phyloP scores from a whole-genome alignment of 1,139 yeast species.

The Hyphopichia fennica region DNA sequence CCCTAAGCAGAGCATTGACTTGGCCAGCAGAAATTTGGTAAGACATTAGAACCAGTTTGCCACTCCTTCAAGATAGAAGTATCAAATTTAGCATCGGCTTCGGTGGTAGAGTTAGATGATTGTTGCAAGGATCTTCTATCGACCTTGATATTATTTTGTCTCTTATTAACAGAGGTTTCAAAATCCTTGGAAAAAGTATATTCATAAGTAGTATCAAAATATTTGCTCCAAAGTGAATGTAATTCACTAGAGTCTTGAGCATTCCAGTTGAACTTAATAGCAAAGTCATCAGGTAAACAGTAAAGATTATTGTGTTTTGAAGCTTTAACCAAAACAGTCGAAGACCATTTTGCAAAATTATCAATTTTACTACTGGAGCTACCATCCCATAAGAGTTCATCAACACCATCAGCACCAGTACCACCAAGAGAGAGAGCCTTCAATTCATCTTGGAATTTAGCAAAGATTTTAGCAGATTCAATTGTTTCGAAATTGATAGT shows the following conservation, averaged over 20 bases:
- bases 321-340: slow-evolving; percentile 24
- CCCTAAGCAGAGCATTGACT: slow-evolving; percentile 4
- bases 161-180: slow-evolving; percentile 7
- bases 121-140: slow-evolving; percentile 7
- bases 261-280: slow-evolving; percentile 21
- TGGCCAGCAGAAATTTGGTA: slow-evolving; percentile 34
- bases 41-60: slow-evolving; percentile 15
- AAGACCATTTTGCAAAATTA: slow-evolving; percentile 28
- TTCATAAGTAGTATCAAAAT: slow-evolving; percentile 17
- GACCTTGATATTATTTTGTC: slow-evolving; percentile 6
- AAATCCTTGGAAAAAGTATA: slow-evolving; percentile 15
- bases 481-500: slow-evolving; percentile 23
- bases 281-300: slow-evolving; percentile 31
- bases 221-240: slow-evolving; percentile 14
- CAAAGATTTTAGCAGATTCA: slow-evolving; percentile 21
- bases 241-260: slow-evolving; percentile 12
- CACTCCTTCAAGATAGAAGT: slow-evolving; percentile 16
- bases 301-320: slow-evolving; percentile 17
- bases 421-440: slow-evolving; percentile 20
- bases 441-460: slow-evolving; percentile 19
- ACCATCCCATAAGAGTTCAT: slow-evolving; percentile 14
- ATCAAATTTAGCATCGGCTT: slow-evolving; percentile 16
- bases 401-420: slow-evolving; percentile 14
- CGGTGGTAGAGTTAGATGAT: slow-evolving; percentile 7
- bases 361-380: slow-evolving; percentile 19